Evolutionary conservation across 2,329 filamentous ascomycete genomes (phyloP).

Genomic region (Aspergillus eucalypticola): DNA sequence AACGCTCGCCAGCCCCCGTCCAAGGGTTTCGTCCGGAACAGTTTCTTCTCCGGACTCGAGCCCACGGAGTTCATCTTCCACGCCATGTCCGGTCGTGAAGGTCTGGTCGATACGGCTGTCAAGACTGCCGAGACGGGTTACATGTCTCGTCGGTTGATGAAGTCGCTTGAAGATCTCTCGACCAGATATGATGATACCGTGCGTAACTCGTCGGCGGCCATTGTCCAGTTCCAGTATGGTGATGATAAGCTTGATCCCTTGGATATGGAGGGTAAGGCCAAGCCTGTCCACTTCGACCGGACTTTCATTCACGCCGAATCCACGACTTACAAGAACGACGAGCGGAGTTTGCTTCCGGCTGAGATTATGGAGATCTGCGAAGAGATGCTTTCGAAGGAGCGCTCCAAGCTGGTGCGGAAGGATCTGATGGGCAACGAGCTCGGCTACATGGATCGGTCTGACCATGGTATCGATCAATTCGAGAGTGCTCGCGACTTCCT

Average conservation of each 20-base stretch:
- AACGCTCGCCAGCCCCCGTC: constrained; percentile 87
- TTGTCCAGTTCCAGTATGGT: constrained; percentile 97
- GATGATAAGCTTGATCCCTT: constrained; percentile 94
- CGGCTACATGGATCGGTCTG: constrained; percentile 67
- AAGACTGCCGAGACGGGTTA: constrained; percentile 99
- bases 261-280: constrained; percentile 94
- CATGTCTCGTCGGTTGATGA: constrained; percentile 98
- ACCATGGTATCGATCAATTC: constrained; percentile 70
- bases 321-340: constrained; percentile 76
- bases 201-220: constrained; percentile 79
- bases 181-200: constrained; percentile 94
- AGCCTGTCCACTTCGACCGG: constrained; percentile 86
- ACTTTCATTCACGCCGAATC: constrained; percentile 81
- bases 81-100: constrained; percentile 97
- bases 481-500: constrained; percentile 84
- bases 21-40: constrained; percentile 96
- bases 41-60: constrained; percentile 88
- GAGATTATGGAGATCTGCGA: constrained; percentile 72
- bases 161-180: constrained; percentile 91
- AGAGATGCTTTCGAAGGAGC: constrained; percentile 67
- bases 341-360: constrained; percentile 69
- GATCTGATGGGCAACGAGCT: constrained; percentile 64
- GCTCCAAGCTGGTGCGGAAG: constrained; percentile 63
- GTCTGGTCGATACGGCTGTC: constrained; percentile 96
- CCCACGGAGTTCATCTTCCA: constrained; percentile 97